These are phyloP conservation scores for Chrysosporium queenslandicum DNA, from an alignment of 2,329 filamentous ascomycete genomes.

Conservation along the genomic window DNA sequence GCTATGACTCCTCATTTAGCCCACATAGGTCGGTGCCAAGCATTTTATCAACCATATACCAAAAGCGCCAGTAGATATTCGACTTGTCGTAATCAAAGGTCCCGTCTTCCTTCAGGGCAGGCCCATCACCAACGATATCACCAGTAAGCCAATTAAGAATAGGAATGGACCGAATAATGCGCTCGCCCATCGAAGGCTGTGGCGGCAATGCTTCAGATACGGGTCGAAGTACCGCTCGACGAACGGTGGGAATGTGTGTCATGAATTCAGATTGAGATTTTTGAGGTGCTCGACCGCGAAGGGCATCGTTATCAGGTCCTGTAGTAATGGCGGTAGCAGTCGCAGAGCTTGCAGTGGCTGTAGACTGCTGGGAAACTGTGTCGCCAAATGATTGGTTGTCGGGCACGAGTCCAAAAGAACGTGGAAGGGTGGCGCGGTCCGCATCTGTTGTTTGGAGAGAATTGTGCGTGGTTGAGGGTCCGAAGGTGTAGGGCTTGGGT, in stretches of 20 bases:
- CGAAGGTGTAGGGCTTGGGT: constrained; percentile 28
- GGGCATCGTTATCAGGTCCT: constrained; percentile 17
- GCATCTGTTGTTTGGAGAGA: constrained; percentile 28
- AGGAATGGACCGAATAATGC: constrained; percentile 55
- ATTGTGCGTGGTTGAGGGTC: constrained; percentile 28
- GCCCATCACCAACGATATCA: constrained; percentile 40
- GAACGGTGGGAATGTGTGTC: constrained; percentile 56
- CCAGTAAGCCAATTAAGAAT: constrained; percentile 62
- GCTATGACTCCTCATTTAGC: constrained; percentile 42
- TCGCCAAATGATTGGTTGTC: constrained; percentile 20
- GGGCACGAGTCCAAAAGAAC: constrained; percentile 28
- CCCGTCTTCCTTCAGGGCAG: constrained; percentile 37
- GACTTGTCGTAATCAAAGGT: constrained; percentile 59
- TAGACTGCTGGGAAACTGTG: constrained; percentile 28
- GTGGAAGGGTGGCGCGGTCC: constrained; percentile 31
- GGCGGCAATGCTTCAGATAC: constrained; percentile 62
- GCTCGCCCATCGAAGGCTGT: constrained; percentile 55
- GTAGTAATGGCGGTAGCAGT: constrained; percentile 27
- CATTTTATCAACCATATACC: constrained; percentile 46
- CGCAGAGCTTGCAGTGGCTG: constrained; percentile 33
- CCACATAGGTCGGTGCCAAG: constrained; percentile 55
- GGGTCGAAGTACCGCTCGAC: constrained; percentile 54
- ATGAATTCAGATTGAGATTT: constrained; percentile 39
- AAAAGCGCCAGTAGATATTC: constrained; percentile 52
- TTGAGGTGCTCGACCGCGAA: constrained; percentile 27